Evolutionary conservation across 1,284 basidiomycete genomes (phyloP).

Genomic region (Binderoboletus segoi): DNA sequence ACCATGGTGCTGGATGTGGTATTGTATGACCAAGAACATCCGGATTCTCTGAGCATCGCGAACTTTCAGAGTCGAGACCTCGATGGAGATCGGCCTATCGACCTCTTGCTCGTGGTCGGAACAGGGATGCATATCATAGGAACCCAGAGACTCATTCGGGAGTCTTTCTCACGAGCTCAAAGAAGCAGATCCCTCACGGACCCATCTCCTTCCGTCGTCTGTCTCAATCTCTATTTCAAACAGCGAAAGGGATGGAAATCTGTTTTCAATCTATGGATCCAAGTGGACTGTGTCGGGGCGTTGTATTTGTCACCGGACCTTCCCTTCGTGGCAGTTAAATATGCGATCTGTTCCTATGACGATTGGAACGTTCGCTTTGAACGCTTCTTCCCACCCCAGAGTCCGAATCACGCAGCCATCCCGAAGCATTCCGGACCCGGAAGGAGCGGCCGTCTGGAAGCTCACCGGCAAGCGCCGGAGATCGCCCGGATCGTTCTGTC

Average conservation of each 20-base stretch:
- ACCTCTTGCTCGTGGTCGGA: slow-evolving; percentile 12
- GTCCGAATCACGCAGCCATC: too few relatives aligned
- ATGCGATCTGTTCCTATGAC: too few relatives aligned
- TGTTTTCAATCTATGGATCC: slow-evolving; percentile 6
- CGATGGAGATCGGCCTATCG: not conserved
- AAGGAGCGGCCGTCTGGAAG: too few relatives aligned
- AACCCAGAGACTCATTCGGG: slow-evolving; percentile 10
- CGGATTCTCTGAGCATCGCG: not conserved
- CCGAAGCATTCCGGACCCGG: too few relatives aligned
- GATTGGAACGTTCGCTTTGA: too few relatives aligned
- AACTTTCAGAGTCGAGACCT: slow-evolving; percentile 12
- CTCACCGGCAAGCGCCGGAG: too few relatives aligned
- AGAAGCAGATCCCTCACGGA: rapidly evolving
- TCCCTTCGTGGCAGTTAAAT: too few relatives aligned
- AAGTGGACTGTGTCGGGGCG: slow-evolving; percentile 20
- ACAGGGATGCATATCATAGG: slow-evolving; percentile 15
- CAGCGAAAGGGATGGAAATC: slow-evolving; percentile 7
- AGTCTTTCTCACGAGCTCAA: not conserved
- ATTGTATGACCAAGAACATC: slow-evolving; percentile 14
- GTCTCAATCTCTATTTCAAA: slow-evolving; percentile 11
- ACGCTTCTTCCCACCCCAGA: too few relatives aligned
- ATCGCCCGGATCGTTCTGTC: too few relatives aligned
- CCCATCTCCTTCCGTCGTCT: not conserved
- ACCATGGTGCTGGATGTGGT: slow-evolving; percentile 12
- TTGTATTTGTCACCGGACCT: too few relatives aligned